A percentile compares a stretch with the other conserved stretches of the same genome.
phyloP scores from a whole-genome alignment of 2,329 filamentous ascomycete genomes.

The Chrysosporium keratinophilum region DNA sequence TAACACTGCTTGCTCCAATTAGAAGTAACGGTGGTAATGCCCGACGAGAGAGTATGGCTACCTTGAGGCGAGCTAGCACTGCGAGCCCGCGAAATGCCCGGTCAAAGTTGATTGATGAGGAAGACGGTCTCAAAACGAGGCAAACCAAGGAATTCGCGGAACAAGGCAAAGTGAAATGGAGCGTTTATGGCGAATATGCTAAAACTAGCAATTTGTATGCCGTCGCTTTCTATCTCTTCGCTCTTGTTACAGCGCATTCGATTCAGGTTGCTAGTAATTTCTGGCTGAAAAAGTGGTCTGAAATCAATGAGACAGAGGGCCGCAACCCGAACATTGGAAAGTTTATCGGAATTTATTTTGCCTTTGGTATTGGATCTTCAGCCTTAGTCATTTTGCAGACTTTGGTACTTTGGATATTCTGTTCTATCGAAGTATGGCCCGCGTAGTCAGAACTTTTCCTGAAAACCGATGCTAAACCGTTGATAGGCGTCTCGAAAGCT shows the following conservation, averaged over 20 bases:
- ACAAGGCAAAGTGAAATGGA: constrained; percentile 97
- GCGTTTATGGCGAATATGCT: constrained; percentile 87
- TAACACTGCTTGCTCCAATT: constrained; percentile 69
- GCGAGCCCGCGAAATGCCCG: constrained; percentile 80
- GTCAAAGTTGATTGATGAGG: constrained; percentile 75
- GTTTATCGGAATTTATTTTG: constrained; percentile 92
- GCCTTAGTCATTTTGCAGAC: constrained; percentile 82
- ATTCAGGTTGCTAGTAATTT: constrained; percentile 73
- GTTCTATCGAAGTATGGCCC: constrained; percentile 73
- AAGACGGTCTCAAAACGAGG: constrained; percentile 62
- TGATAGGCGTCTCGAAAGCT: constrained; percentile 78
- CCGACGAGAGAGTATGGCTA: constrained; percentile 59
- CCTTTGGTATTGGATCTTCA: constrained; percentile 79
- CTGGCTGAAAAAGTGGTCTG: constrained; percentile 91
- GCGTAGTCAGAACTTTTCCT: neutral
- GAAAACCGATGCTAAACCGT: constrained; percentile 13
- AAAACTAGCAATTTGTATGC: constrained; percentile 85
- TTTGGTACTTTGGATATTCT: constrained; percentile 96
- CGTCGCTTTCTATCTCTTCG: constrained; percentile 66
- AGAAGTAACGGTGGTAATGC: constrained; percentile 50
- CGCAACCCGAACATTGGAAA: constrained; percentile 69
- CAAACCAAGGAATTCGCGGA: constrained; percentile 81
- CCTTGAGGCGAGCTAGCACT: constrained; percentile 79
- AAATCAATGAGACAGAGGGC: constrained; percentile 58
- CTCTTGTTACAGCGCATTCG: constrained; percentile 69